Conservation (phyloP, 2,329 filamentous ascomycete genomes). For the Claviceps sp. region DNA sequence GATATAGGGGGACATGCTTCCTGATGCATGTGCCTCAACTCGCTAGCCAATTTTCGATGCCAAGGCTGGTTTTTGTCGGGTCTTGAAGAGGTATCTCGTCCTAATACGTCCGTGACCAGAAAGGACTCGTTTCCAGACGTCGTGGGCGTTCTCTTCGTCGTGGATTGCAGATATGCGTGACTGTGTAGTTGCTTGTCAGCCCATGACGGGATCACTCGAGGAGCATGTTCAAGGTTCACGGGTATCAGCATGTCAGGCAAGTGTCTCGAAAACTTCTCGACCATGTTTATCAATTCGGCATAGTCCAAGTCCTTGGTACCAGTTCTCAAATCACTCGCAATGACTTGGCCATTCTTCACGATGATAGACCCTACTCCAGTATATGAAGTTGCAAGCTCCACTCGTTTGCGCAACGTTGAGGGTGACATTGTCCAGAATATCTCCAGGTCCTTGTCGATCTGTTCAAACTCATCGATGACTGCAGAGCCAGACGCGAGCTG, state of each 20-base stretch:
- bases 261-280: slow-evolving; percentile 55
- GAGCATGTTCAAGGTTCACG: slow-evolving; percentile 53
- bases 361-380: slow-evolving; percentile 35
- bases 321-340: slow-evolving; percentile 21
- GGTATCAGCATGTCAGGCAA: slow-evolving; percentile 75
- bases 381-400: slow-evolving; percentile 23
- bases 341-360: slow-evolving; percentile 51
- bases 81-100: background rate
- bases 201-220: slow-evolving; percentile 38
- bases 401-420: slow-evolving; percentile 49
- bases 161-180: slow-evolving; percentile 13
- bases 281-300: slow-evolving; percentile 46
- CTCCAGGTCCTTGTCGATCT: slow-evolving; percentile 58
- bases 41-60: slow-evolving; percentile 7
- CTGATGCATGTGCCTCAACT: slow-evolving; percentile 28
- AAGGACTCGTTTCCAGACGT: slow-evolving; percentile 9
- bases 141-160: slow-evolving; percentile 17
- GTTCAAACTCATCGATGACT: slow-evolving; percentile 70
- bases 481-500: slow-evolving; percentile 59
- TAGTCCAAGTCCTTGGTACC: slow-evolving; percentile 22
- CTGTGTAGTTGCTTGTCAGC: slow-evolving; percentile 31
- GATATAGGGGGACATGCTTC: slow-evolving; percentile 50
- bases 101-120: background rate
- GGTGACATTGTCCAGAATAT: slow-evolving; percentile 70
- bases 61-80: background rate